phyloP scores from a whole-genome alignment of 1,284 basidiomycete species.

The Ustilago esculenta region DNA sequence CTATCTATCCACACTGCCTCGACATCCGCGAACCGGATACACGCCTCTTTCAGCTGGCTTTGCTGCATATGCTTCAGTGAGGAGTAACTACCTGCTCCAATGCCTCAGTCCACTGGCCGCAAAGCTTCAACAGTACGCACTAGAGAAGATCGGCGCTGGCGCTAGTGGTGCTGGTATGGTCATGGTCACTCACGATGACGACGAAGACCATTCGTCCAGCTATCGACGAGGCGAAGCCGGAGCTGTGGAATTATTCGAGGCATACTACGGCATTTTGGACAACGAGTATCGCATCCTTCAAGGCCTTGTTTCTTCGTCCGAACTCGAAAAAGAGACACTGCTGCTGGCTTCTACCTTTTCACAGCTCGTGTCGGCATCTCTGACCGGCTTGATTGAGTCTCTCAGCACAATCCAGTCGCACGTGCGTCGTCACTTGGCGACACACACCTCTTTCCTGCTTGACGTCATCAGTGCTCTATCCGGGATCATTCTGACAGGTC shows the following conservation, averaged over 20 bases:
- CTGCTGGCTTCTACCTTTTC: constrained; percentile 41
- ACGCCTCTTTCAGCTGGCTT: constrained; percentile 49
- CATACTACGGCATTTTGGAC: constrained; percentile 53
- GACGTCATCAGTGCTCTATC: constrained; percentile 46
- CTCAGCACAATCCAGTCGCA: constrained; percentile 49
- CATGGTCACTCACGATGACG: constrained; percentile 49
- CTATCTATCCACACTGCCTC: constrained; percentile 52
- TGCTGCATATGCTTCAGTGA: constrained; percentile 37
- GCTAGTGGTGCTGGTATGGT: constrained; percentile 43
- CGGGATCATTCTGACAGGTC: constrained; percentile 27
- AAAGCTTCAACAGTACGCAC: constrained; percentile 41
- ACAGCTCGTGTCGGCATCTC: constrained; percentile 30
- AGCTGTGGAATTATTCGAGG: constrained; percentile 47
- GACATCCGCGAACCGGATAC: constrained; percentile 50
- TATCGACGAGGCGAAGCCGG: constrained; percentile 46
- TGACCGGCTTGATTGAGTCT: constrained; percentile 31
- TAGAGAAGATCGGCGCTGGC: constrained; percentile 49
- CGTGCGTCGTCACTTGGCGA: constrained; percentile 43
- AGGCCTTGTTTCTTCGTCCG: constrained; percentile 34
- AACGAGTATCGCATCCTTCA: constrained; percentile 51
- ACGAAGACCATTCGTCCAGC: constrained; percentile 38
- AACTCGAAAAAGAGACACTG: constrained; percentile 40
- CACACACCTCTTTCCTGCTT: constrained; percentile 58
- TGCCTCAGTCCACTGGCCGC: constrained; percentile 36
- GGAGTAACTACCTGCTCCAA: constrained; percentile 44